These are phyloP conservation scores for Adansonia digitata DNA, from an alignment of 345 rosid genomes.

Conservation along the genomic window DNA sequence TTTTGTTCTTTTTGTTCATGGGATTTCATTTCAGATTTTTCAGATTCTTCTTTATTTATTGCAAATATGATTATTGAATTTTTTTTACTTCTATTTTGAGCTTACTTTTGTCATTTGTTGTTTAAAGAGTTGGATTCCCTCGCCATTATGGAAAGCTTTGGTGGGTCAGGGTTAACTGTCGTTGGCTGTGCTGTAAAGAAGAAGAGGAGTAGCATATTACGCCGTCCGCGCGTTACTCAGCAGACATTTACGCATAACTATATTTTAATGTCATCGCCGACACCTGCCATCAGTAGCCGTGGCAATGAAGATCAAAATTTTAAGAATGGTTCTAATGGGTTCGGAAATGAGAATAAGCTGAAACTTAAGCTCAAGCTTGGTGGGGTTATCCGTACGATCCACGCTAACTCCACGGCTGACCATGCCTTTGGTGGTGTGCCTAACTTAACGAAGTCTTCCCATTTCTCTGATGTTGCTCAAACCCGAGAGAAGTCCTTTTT, in stretches of 20 bases:
- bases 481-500: slow-evolving; percentile 16
- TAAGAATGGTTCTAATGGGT: slow-evolving; percentile 31
- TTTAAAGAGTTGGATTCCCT: neutral
- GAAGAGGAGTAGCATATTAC: slow-evolving; percentile 47
- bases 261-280: slow-evolving; percentile 27
- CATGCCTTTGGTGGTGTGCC: slow-evolving; percentile 3
- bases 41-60: neutral
- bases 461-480: slow-evolving; percentile 18
- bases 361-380: slow-evolving; percentile 66
- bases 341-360: slow-evolving; percentile 43
- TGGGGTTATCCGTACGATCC: slow-evolving; percentile 48
- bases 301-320: slow-evolving; percentile 26
- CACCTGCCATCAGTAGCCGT: slow-evolving; percentile 22
- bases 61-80: neutral
- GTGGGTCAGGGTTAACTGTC: slow-evolving; percentile 25
- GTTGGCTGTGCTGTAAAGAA: slow-evolving; percentile 33
- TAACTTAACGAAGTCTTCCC: slow-evolving; percentile 5
- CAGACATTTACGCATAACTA: slow-evolving; percentile 17
- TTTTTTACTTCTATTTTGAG: neutral
- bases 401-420: slow-evolving; percentile 33
- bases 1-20: neutral
- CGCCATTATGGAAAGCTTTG: slow-evolving; percentile 42
- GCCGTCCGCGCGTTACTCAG: slow-evolving; percentile 38
- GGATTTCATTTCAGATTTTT: neutral
- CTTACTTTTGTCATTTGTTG: neutral